phyloP scores from a whole-genome alignment of 1,284 basidiomycete genomes.

The Boletellus deceptivus region DNA sequence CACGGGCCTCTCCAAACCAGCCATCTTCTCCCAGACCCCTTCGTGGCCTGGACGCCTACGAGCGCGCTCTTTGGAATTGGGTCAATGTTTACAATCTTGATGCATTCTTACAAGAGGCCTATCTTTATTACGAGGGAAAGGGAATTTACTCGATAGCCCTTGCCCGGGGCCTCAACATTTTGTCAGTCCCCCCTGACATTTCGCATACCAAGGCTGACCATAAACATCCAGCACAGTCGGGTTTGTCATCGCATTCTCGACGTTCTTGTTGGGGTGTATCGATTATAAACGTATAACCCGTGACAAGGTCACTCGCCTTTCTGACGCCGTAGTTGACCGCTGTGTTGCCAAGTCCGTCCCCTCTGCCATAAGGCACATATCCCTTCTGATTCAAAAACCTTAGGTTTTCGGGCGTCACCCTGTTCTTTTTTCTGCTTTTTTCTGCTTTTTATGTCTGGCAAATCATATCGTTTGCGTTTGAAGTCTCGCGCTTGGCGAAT shows the following conservation, averaged over 20 bases:
- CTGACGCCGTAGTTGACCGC: conserved; percentile 75
- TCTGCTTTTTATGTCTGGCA: conserved; percentile 80
- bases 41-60: conserved; percentile 78
- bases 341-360: conserved; percentile 76
- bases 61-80: conserved; percentile 97
- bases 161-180: conserved; percentile 81
- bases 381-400: conserved; percentile 6
- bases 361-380: background rate
- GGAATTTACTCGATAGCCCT: conserved; percentile 94
- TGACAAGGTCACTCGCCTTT: conserved; percentile 62
- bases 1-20: conserved; percentile 21
- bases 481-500: conserved; percentile 74
- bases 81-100: conserved; percentile 98
- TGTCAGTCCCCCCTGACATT: conserved; percentile 59
- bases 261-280: conserved; percentile 92
- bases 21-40: conserved; percentile 46
- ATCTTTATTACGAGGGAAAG: conserved; percentile 94
- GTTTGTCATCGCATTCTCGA: conserved; percentile 96
- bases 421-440: conserved; percentile 82
- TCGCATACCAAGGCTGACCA: conserved; percentile 23
- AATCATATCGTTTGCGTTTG: conserved; percentile 61
- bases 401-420: conserved; percentile 80
- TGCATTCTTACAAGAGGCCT: conserved; percentile 91
- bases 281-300: conserved; percentile 82
- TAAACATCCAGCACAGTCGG: conserved; percentile 76